These are phyloP conservation scores for Odontarrhena argentea DNA, from an alignment of 345 rosid genomes.

Conservation along the genomic window DNA sequence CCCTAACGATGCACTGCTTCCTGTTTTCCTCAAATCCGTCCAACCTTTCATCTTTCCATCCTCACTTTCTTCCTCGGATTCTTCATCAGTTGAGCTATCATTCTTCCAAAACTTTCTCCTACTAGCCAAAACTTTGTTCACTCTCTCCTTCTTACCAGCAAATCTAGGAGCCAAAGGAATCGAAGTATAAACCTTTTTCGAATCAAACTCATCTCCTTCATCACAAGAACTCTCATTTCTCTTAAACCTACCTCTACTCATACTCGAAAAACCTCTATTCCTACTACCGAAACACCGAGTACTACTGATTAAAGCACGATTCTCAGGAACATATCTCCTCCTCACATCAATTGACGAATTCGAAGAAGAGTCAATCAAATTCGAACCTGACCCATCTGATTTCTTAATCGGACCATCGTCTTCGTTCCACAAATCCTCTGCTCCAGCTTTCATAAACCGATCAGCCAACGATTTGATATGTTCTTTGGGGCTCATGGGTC, in stretches of 20 bases:
- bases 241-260: constrained; percentile 44
- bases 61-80: constrained; percentile 46
- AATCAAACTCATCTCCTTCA: constrained; percentile 38
- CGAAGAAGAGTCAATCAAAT: constrained; percentile 28
- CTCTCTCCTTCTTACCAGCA: constrained; percentile 33
- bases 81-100: constrained; percentile 68
- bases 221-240: constrained; percentile 53
- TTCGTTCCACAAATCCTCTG: constrained; percentile 92
- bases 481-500: constrained; percentile 60
- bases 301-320: constrained; percentile 8
- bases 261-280: constrained; percentile 51
- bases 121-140: constrained; percentile 35
- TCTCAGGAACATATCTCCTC: constrained; percentile 45
- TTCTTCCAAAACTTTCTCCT: constrained; percentile 51
- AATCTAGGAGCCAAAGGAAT: constrained; percentile 35
- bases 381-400: constrained; percentile 39
- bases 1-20: constrained; percentile 77
- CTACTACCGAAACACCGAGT: constrained; percentile 25
- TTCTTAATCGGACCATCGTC: constrained; percentile 68
- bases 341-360: constrained; percentile 57
- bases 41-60: constrained; percentile 45
- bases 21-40: constrained; percentile 54
- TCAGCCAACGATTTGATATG: constrained; percentile 81
- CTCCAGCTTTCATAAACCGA: constrained; percentile 86
- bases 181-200: constrained; percentile 26